phyloP scores from a whole-genome alignment of 164 flowering plant genomes.

The Paratinospora sagittata region DNA sequence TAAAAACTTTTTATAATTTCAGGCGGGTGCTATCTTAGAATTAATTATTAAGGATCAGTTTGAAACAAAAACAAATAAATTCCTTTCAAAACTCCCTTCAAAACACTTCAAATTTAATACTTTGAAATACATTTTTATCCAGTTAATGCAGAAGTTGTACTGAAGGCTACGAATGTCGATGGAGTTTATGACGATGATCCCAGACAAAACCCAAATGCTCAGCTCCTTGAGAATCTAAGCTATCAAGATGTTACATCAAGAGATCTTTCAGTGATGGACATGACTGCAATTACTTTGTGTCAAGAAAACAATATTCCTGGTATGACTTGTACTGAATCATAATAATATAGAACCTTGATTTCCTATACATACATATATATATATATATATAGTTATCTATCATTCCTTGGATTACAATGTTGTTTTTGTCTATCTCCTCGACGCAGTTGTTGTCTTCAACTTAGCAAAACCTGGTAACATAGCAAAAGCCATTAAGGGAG shows the following conservation, averaged over 20 bases:
- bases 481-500: constrained; percentile 76
- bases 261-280: constrained; percentile 98
- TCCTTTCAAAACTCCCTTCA: neutral
- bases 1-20: neutral
- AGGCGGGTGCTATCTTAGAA: neutral
- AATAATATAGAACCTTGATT: neutral
- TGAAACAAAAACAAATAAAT: neutral
- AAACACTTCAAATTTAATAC: constrained; percentile 6
- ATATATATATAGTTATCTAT: neutral
- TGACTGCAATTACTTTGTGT: constrained; percentile 96
- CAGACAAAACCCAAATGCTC: constrained; percentile 65
- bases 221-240: constrained; percentile 64
- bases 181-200: constrained; percentile 90
- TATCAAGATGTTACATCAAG: constrained; percentile 80
- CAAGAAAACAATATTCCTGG: constrained; percentile 97
- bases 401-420: neutral
- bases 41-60: neutral
- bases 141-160: constrained; percentile 97
- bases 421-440: constrained; percentile 3
- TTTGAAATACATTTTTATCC: constrained; percentile 14
- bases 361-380: neutral
- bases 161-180: constrained; percentile 97
- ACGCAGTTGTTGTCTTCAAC: constrained; percentile 95
- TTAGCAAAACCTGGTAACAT: constrained; percentile 76
- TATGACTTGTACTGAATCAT: constrained; percentile 23